phyloP scores from a whole-genome alignment of 2,329 filamentous ascomycete genomes.

The Fusarium xyrophilum region DNA sequence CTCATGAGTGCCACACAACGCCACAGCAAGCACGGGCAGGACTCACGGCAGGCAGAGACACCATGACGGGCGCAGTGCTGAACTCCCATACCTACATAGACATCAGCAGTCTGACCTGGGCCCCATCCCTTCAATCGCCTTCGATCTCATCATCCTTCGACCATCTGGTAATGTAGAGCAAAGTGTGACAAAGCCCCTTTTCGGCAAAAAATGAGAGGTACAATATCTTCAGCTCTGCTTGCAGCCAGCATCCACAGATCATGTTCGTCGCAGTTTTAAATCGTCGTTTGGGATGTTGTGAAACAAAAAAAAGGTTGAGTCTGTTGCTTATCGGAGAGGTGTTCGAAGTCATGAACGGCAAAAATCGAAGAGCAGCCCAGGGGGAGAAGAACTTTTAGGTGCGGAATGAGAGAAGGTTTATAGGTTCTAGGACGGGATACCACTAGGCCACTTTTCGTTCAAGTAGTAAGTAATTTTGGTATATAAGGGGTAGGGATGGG shows the following conservation, averaged over 20 bases:
- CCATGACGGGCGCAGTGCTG: too few species aligned
- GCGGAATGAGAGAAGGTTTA: background rate
- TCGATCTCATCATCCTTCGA: background rate
- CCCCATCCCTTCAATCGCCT: background rate
- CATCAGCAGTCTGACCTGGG: background rate
- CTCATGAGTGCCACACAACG: background rate
- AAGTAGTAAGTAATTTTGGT: background rate
- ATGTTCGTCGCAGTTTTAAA: background rate
- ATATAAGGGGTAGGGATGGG: background rate
- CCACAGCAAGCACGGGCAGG: background rate
- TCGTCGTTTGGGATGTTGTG: background rate
- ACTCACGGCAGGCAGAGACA: background rate
- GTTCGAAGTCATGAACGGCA: background rate
- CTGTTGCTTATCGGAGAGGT: background rate
- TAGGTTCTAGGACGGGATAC: background rate
- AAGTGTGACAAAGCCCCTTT: fast-evolving
- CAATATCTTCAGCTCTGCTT: background rate
- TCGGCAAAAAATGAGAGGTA: background rate
- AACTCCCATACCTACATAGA: background rate
- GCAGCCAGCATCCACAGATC: too few species aligned
- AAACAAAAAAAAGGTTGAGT: background rate
- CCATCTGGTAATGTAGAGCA: too few species aligned
- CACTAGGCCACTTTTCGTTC: background rate
- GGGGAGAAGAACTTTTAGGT: background rate
- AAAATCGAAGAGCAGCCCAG: background rate